Percentiles rank a stretch among this genome's conserved stretches.
phyloP scores from a whole-genome alignment of 768 basidiomycete species.

The Coprinellus aureogranulatus region DNA sequence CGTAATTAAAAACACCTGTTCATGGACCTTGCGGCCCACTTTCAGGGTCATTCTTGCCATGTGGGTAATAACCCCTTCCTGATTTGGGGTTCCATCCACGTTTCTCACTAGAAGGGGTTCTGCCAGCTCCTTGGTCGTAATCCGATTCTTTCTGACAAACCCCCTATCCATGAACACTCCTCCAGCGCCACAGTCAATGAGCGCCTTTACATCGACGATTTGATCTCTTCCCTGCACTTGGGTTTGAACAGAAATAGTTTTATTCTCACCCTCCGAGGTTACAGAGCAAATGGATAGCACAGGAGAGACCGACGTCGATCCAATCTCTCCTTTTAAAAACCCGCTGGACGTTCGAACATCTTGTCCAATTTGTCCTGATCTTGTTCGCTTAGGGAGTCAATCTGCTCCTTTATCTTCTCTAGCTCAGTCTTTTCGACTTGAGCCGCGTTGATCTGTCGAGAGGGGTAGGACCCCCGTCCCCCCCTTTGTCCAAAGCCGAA shows the following conservation, averaged over 20 bases:
- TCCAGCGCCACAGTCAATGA: not conserved
- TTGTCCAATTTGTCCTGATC: not conserved
- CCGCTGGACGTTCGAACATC: not conserved
- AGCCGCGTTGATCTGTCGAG: not conserved
- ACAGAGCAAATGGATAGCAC: not conserved
- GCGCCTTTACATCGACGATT: not conserved
- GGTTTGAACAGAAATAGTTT: not conserved
- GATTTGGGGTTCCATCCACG: constrained; percentile 6
- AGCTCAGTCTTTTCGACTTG: not conserved
- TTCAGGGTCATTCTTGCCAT: not conserved
- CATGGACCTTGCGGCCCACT: not conserved
- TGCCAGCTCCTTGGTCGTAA: not conserved
- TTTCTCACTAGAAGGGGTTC: not conserved
- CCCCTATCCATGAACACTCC: not conserved
- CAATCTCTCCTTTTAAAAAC: constrained; percentile 1
- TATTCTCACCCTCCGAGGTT: not conserved
- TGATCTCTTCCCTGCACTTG: not conserved
- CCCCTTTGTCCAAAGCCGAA: no score
- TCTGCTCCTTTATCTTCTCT: no score
- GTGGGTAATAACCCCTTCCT: not conserved
- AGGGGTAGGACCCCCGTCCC: no score
- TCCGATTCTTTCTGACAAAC: not conserved
- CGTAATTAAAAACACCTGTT: not conserved
- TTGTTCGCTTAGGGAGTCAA: not conserved
- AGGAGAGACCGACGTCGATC: not conserved